Evolutionary conservation across 192 early-diverging fungal genomes (phyloP).

Genomic region (Entomortierella beljakovae): DNA sequence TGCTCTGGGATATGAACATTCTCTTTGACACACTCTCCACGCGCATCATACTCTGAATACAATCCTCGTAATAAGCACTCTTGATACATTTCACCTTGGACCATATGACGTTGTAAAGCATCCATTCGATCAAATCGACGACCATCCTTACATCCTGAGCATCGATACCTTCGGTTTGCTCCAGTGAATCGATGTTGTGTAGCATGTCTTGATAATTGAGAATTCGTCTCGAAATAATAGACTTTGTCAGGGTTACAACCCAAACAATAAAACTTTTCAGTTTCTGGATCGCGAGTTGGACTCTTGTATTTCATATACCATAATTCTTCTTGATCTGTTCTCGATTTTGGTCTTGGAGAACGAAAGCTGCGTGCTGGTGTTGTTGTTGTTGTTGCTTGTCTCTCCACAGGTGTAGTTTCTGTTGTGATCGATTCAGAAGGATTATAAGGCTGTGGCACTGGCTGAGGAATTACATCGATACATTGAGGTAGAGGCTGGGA

Average conservation of each 20-base stretch:
- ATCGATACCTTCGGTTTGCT: not conserved
- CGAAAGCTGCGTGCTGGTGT: not conserved
- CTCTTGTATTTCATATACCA: slow-evolving; percentile 8
- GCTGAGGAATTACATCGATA: no score
- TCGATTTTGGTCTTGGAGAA: not conserved
- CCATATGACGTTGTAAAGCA: slow-evolving; percentile 14
- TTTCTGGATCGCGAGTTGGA: not conserved
- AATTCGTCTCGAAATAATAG: not conserved
- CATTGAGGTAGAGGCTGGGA: no score
- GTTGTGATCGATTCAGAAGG: not conserved
- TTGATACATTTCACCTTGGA: not conserved
- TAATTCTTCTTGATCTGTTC: not conserved
- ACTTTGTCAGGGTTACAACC: slow-evolving; percentile 4
- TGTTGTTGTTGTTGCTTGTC: not conserved
- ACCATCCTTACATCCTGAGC: not conserved
- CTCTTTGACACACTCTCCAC: not conserved
- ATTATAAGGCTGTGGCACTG: no score
- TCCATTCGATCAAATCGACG: slow-evolving; percentile 3
- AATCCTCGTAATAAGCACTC: not conserved
- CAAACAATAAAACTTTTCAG: not conserved
- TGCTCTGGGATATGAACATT: not conserved
- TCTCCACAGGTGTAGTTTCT: no score
- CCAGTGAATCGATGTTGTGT: not conserved
- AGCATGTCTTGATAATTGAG: slow-evolving; percentile 8
- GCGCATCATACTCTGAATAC: slow-evolving; percentile 3